Evolutionary conservation across 805 yeast genomes (phyloP), one percentile per base, ranked within the genome.

Genomic region (Candida nanaspora): DNA sequence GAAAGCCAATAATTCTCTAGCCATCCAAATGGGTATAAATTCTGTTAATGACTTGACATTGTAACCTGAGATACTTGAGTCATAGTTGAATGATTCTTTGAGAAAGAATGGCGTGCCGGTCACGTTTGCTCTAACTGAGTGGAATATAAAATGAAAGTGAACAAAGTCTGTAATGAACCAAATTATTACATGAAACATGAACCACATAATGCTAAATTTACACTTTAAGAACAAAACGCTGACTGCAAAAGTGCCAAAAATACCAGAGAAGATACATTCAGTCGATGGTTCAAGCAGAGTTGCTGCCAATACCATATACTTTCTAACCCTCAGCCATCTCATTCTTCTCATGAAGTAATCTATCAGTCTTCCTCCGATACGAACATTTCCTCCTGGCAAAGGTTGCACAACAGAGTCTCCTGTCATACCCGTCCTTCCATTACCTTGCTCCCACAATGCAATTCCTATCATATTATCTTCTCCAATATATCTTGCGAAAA

Each of bases 401-500:
- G 96, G 96, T 55, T 87, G 96, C 4, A 85, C 62, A 1, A 80
- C 95, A 36, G 78, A 72, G 55, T 87, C 95, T 1, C 83, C 78
- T 1, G 91, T 80, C 69, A 86, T 68, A 0, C 82, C 88, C 0
- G 95, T 85, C 48, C 88, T 66, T 2, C 85, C 82, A 20, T 52
- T 41, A 20, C 84, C 80, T 27, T 70, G 68, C 38, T 78, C 77
- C 95, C 95, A 87, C 15, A 87, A 56, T 1, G 87, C 85, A 37
- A 85, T 86, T 5, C 86, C 95, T 46, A 87, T 87, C 94, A 86
- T 84, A 58, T 87, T 87, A 58, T 87, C 96, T 56, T 87, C 96
- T 6, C 95, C 95, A 53, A 87, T 87, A 56, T 81, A 88, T 42
- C 78, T 67, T 7, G 95, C 78, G 58, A 88, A 87, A 42, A 78